Conservation (phyloP, 345 rosid genomes). For the Euphorbia pulcherrima region DNA sequence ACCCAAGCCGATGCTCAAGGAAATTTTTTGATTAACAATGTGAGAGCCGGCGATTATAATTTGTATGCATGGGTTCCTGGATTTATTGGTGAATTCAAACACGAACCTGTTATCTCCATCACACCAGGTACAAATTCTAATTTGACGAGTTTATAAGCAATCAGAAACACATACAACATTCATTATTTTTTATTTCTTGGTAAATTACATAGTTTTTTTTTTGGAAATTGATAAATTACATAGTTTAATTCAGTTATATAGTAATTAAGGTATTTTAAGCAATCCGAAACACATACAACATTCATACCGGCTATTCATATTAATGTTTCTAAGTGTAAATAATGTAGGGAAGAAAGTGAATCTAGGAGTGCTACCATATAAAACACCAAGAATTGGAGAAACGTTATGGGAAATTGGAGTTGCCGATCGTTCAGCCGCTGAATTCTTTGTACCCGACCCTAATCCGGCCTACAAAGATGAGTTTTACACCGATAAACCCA, state of each 20-base stretch:
- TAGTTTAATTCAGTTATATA: too few species aligned
- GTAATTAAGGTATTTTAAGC: too few species aligned
- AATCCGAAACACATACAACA: too few species aligned
- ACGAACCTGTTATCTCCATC: constrained; percentile 32
- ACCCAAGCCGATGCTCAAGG: constrained; percentile 49
- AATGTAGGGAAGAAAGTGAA: constrained; percentile 42
- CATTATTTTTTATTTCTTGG: too few species aligned
- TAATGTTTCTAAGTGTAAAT: too few species aligned
- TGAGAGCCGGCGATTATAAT: constrained; percentile 56
- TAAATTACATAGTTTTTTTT: too few species aligned
- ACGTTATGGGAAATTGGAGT: constrained; percentile 83
- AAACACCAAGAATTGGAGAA: constrained; percentile 66
- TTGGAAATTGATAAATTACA: too few species aligned
- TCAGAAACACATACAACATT: too few species aligned
- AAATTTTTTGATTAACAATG: constrained; percentile 47
- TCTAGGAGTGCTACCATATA: constrained; percentile 38
- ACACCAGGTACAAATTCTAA: constrained; percentile 55
- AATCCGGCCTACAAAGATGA: constrained; percentile 43
- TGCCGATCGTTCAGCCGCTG: constrained; percentile 78
- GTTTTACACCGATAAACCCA: constrained; percentile 14
- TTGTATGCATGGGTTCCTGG: constrained; percentile 74
- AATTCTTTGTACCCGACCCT: constrained; percentile 65
- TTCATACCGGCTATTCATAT: too few species aligned
- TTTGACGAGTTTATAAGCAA: too few species aligned
- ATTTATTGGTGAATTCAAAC: constrained; percentile 56